Base-by-base conservation (phyloP, 805 yeast species). In the Ogataea methanolica region DNA sequence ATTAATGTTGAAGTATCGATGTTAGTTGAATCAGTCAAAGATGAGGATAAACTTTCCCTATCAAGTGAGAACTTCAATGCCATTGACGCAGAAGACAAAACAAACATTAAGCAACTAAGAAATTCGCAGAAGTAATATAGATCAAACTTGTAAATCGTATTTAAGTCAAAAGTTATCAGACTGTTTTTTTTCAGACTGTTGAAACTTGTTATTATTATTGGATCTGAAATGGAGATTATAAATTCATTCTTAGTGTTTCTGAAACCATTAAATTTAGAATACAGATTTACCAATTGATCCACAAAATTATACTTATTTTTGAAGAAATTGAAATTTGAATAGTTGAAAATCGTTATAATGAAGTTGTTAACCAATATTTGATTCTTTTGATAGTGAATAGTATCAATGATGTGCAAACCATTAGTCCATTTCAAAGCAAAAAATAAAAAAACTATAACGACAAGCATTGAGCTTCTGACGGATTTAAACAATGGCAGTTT, bases 41-140 rank as follows among this genome's bases (percentile, higher is more conserved):
- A 26, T 26, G 31, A 26, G 8, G 44, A 47, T 6, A 52, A 47
- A 14, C 59, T 59, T 19, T 59, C 59, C 39, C 51, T 55, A 16
- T 60, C 59, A 16, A 76, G 59, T 37, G 72, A 64, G 39, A 61
- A 60, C 47, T 66, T 76, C 50, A 83, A 66, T 4, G 74, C 62
- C 1, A 80, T 52, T 23, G 75, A 66, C 0, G 81, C 67, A 15
- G 76, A 58, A 1, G 85, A 79, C 12, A 77, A 52, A 22, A 81
- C 70, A 52, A 85, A 78, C 1, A 74, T 54, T 23, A 83, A 49
- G 12, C 79, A 69, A 6, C 82, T 67, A 2, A 73, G 51, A 52
- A 82, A 76, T 60, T 85, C 92, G 44, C 83, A 54, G 23, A 78
- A 66, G 54, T 77, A 83, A 33, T 75, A 71, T 16, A 69, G 55